Conservation (phyloP, 2,329 filamentous ascomycete species). For the Arthrobotrys musiformis region DNA sequence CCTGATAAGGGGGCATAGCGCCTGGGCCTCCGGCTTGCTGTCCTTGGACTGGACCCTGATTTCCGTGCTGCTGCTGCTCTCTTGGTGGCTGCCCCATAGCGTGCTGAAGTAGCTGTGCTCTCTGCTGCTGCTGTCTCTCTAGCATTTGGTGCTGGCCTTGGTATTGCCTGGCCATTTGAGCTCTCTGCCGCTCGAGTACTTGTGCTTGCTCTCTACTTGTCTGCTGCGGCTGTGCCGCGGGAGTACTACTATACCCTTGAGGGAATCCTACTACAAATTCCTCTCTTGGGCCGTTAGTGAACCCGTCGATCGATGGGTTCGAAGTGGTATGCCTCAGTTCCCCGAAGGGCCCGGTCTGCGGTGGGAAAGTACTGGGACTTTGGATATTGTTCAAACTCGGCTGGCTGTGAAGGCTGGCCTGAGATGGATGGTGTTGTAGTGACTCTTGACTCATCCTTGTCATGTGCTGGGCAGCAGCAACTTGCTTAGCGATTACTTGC, state of each 20-base stretch:
- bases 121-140: constrained; percentile 51
- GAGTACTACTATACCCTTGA: constrained; percentile 35
- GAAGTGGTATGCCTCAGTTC: constrained; percentile 49
- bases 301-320: constrained; percentile 44
- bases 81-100: constrained; percentile 34
- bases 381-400: constrained; percentile 91
- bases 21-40: constrained; percentile 53
- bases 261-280: constrained; percentile 46
- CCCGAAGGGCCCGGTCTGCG: constrained; percentile 57
- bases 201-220: constrained; percentile 55
- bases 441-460: constrained; percentile 68
- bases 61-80: constrained; percentile 48
- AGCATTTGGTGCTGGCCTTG: constrained; percentile 49
- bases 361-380: constrained; percentile 58
- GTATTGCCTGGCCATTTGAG: constrained; percentile 49
- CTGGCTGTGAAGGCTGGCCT: constrained; percentile 95
- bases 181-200: constrained; percentile 57
- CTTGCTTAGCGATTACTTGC: constrained; percentile 75
- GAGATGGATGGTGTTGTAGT: constrained; percentile 92
- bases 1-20: constrained; percentile 54
- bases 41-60: constrained; percentile 54
- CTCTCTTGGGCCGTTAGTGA: constrained; percentile 17
- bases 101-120: constrained; percentile 44
- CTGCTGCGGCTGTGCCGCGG: constrained; percentile 28
- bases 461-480: constrained; percentile 73